phyloP scores from a whole-genome alignment of 352 stramenopile species.

The Phytophthora colocasiae region DNA sequence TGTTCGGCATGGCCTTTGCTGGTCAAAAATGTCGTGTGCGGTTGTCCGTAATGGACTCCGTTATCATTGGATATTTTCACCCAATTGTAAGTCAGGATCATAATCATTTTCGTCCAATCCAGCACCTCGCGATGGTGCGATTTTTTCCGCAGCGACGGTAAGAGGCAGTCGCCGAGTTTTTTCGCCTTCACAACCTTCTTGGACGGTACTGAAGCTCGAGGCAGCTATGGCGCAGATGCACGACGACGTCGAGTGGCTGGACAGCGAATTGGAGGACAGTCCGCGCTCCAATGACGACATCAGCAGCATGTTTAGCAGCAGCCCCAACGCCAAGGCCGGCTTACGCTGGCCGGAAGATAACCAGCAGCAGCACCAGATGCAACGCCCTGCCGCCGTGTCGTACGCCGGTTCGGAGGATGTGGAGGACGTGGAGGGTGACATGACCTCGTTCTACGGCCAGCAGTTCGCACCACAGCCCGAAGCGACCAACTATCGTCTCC shows the following conservation, averaged over 20 bases:
- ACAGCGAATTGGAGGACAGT: constrained; percentile 82
- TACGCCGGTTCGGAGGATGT: constrained; percentile 50
- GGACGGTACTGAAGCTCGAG: constrained; percentile 8
- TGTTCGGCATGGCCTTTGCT: constrained; percentile 50
- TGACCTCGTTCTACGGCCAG: constrained; percentile 49
- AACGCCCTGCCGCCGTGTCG: constrained; percentile 48
- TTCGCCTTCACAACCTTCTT: constrained; percentile 10
- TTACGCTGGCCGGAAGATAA: constrained; percentile 28
- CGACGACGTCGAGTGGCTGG: constrained; percentile 61
- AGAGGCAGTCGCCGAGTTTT: constrained; percentile 15
- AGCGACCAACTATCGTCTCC: constrained; percentile 28
- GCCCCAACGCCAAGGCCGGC: constrained; percentile 56
- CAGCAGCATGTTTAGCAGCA: constrained; percentile 77
- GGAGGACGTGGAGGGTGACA: constrained; percentile 45
- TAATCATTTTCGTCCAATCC: constrained; percentile 20
- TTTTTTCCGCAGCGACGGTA: constrained; percentile 28
- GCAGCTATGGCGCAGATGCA: constrained; percentile 39
- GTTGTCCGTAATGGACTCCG: background rate
- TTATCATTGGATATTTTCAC: constrained; percentile 26
- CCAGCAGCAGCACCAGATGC: constrained; percentile 21
- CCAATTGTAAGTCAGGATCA: constrained; percentile 23
- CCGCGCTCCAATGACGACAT: constrained; percentile 70
- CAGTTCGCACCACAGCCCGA: constrained; percentile 34
- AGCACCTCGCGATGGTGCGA: constrained; percentile 1
- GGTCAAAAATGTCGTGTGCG: background rate